Conservation (phyloP, 2,329 filamentous ascomycete genomes). For the Lasiodiplodia hormozganensis region DNA sequence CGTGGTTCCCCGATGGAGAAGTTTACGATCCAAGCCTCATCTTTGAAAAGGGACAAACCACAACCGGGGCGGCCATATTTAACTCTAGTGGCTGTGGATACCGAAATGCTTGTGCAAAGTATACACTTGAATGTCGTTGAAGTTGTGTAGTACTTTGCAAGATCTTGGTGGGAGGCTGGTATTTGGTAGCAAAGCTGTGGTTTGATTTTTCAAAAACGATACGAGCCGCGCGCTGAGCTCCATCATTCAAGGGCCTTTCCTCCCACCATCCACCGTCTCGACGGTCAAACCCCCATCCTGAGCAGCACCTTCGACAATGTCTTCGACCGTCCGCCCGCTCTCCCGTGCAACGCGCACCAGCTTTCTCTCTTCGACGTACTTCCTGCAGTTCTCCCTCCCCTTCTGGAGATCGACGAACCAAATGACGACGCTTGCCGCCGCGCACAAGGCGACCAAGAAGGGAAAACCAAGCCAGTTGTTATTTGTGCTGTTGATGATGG, state of each 20-base stretch:
- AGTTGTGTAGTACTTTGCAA: too few relatives aligned
- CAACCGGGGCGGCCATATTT: too few relatives aligned
- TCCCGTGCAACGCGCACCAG: slow-evolving; percentile 12
- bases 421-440: slow-evolving; percentile 23
- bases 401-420: slow-evolving; percentile 28
- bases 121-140: too few relatives aligned
- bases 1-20: too few relatives aligned
- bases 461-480: slow-evolving; percentile 54
- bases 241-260: neutral
- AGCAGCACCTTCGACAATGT: slow-evolving; percentile 21
- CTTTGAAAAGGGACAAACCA: too few relatives aligned
- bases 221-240: too few relatives aligned
- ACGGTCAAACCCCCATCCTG: neutral
- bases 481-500: slow-evolving; percentile 69
- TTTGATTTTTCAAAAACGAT: too few relatives aligned
- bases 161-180: too few relatives aligned
- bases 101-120: too few relatives aligned
- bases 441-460: slow-evolving; percentile 18
- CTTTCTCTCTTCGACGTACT: slow-evolving; percentile 28
- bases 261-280: neutral
- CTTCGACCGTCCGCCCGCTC: slow-evolving; percentile 21
- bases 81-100: too few relatives aligned
- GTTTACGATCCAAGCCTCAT: too few relatives aligned
- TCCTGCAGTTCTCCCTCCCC: slow-evolving; percentile 26
- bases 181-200: too few relatives aligned